Conservation (phyloP, 106 monocot species). For the Allium fistulosum region DNA sequence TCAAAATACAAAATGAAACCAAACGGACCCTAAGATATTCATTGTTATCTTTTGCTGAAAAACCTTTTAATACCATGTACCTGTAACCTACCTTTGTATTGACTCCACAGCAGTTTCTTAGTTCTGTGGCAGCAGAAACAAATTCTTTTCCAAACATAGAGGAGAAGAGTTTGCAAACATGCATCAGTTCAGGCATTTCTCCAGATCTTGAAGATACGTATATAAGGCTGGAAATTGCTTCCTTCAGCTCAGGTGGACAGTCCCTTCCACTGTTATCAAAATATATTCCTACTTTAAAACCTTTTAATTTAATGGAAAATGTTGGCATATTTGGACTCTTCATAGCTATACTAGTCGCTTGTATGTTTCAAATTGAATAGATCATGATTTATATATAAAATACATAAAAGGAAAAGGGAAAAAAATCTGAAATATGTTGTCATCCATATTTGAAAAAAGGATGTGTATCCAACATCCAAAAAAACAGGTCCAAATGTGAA, state of each 20-base stretch:
- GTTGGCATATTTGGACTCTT: too few relatives aligned
- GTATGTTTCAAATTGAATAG: too few relatives aligned
- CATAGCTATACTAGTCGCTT: too few relatives aligned
- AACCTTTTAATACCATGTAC: background rate
- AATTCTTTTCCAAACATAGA: conserved; percentile 59
- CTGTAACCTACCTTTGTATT: conserved; percentile 30
- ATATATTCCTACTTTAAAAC: background rate
- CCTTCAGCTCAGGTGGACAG: conserved; percentile 78
- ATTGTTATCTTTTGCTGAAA: background rate
- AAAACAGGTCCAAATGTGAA: too few relatives aligned
- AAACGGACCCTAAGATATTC: too few relatives aligned
- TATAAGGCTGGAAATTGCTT: conserved; percentile 49
- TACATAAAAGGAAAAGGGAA: too few relatives aligned
- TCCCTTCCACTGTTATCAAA: conserved; percentile 24
- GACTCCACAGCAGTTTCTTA: conserved; percentile 51
- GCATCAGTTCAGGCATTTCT: conserved; percentile 64
- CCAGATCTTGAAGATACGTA: conserved; percentile 56
- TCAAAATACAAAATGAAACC: too few relatives aligned
- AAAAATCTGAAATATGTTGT: too few relatives aligned
- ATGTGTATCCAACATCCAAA: too few relatives aligned
- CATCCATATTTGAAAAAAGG: too few relatives aligned
- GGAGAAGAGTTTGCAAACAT: conserved; percentile 41
- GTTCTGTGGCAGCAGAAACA: conserved; percentile 33
- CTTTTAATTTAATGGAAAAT: too few relatives aligned
- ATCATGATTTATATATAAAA: too few relatives aligned